Base-by-base conservation (phyloP, 441 rosid genomes). In the Raphanus hybrid region DNA sequence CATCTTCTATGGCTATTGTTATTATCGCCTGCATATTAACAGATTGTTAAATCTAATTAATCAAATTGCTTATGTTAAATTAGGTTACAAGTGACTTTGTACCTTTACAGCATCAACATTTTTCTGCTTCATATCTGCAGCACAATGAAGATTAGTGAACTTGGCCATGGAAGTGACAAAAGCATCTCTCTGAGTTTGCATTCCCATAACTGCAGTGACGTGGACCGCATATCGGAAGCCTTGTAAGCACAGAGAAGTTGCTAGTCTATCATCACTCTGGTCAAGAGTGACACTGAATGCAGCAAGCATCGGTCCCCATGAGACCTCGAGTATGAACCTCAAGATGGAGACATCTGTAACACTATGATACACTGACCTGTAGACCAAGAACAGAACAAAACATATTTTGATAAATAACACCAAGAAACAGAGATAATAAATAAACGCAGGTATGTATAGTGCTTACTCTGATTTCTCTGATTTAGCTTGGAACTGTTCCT, bases 131-230 rank as follows among this genome's bases (percentile, higher is more conserved):
- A 96, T 93, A 85, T 94, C 98, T 35, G 92, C 94, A 73, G 98
- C 99, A 83, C 93, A 88, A 82, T 96, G 99, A 63, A 96, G 99
- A 85, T 86, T 82, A 63, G 99, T 96, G 87, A 96, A 96, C 88
- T 96, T 96, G 71, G 98, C 99, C 78, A 96, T 80, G 60, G 99
- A 96, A 37, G 97, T 96, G 71, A 96, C 96, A 84, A 96, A 96
- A 78, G 99, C 99, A 86, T 96, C 99, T 83, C 99, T 88, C 80
- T 94, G 98, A 8, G 99, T 96, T 89, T 94, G 98, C 99, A 96
- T 90, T 69, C 97, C 95, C 98, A 92, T 90, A 61, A 92, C 94
- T 50, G 98, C 90, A 68, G 99, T 93, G 58, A 91, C 88, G 74
- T 96, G 99, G 65, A 96, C 94, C 6, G 98, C 96, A 27, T 88